Base-by-base conservation (phyloP, 371 early-diverging fungal species). In the Vairimorpha apis region DNA sequence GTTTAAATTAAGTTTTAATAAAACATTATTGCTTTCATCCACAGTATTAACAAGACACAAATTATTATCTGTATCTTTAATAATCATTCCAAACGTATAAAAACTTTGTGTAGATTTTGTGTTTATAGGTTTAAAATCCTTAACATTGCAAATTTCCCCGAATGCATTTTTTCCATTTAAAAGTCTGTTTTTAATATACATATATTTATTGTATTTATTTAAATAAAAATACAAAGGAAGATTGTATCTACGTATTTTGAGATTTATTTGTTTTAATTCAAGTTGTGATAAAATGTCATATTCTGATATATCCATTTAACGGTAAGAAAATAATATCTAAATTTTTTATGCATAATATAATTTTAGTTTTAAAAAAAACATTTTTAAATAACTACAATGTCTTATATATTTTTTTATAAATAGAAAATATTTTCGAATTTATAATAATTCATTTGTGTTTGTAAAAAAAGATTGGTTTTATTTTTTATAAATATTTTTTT, bases 1-100 rank as follows among this genome's bases (percentile, higher is more conserved):
- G 10, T 41, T 29, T 16, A 80, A 14, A 51, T 80, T 70, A 12
- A 80, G 53, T 38, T 56, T 75, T 7, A 77, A 38, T 23, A 38
- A 23, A 1, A 58, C 64, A 47, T 59, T 32, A 37, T 80, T 74
- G 18, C 63, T 70, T 33, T 30, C 64, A 62, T 76, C 71, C 56
- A 43, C 65, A 47, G 27, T 69, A 16, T 70, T 66, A 49, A 51
- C 32, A 58, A 69, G 29, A 27, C 27, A 67, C 44, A 67, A 21
- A 23, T 58, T 43, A 27, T 71, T 38, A 13, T 45, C 14, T 7
- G 30, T 25, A 14, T 59, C 37, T 12, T 47, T 58, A 33, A 56
- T 49, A 23, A 80, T 49, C 13, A 68, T 62, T 16, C 80, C 80
- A 35, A 62, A 72, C 25, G 65, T 70, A 62, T 62, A 73, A 25